Evolutionary conservation across 1,284 basidiomycete species (phyloP).

Genomic region (Lignosus rhinocerotis): DNA sequence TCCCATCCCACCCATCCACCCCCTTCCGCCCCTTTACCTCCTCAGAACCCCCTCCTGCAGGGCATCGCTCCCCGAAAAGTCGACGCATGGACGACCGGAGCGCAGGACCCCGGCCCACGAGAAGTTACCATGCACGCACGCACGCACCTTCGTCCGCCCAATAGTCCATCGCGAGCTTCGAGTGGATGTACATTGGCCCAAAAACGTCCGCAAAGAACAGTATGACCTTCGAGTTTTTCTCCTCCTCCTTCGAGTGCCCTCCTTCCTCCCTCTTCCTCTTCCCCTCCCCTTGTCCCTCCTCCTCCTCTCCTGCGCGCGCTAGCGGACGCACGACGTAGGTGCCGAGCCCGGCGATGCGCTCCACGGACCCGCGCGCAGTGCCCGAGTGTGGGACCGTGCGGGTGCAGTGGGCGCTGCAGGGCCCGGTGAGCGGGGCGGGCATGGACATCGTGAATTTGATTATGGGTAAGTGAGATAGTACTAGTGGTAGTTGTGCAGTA

Average conservation of each 20-base stretch:
- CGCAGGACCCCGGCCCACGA: no score
- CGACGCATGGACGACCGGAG: no score
- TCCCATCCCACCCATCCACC: no score
- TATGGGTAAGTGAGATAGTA: not conserved
- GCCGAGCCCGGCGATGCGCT: conserved; percentile 45
- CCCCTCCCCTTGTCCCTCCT: not conserved
- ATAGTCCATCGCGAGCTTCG: conserved; percentile 51
- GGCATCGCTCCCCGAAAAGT: no score
- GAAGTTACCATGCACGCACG: no score
- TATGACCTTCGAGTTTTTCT: conserved; percentile 33
- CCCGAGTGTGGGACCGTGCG: conserved; percentile 51
- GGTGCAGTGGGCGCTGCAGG: conserved; percentile 45
- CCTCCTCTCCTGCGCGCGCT: conserved; percentile 30
- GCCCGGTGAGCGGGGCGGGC: conserved; percentile 26
- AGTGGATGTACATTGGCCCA: conserved; percentile 50
- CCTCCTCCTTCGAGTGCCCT: not conserved
- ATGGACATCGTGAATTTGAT: not conserved
- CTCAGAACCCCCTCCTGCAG: no score
- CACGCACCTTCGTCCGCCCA: conserved; percentile 49
- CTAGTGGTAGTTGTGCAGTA: no score
- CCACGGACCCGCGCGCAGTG: conserved; percentile 42
- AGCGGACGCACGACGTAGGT: conserved; percentile 54
- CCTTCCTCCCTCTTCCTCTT: no score
- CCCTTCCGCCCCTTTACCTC: no score
- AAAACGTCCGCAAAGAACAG: conserved; percentile 51